A percentile compares a stretch with the other conserved stretches of the same genome.
phyloP scores from a whole-genome alignment of 2,329 filamentous ascomycete species.

The Emmonsia crescens region DNA sequence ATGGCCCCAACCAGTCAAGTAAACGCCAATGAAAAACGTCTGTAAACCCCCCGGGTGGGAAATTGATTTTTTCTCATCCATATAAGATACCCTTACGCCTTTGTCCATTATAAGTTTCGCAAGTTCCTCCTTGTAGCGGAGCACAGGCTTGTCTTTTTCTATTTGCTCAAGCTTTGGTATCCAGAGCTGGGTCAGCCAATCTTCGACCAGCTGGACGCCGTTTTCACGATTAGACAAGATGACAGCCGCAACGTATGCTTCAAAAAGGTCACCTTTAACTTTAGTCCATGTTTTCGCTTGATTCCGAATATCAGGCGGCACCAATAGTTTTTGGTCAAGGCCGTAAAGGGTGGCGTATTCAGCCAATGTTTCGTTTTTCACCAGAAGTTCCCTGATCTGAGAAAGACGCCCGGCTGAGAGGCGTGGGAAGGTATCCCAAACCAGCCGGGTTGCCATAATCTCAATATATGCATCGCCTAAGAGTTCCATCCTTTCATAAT shows the following conservation, averaged over 20 bases:
- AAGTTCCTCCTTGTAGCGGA: conserved; percentile 45
- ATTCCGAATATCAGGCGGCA: conserved; percentile 40
- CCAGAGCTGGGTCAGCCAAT: conserved; percentile 72
- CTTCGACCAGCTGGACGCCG: conserved; percentile 51
- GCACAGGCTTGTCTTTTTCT: conserved; percentile 17
- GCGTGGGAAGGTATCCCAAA: conserved; percentile 59
- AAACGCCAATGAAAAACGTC: conserved; percentile 36
- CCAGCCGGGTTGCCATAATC: conserved; percentile 61
- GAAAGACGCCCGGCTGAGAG: conserved; percentile 58
- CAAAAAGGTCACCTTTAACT: conserved; percentile 75
- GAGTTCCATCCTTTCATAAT: conserved; percentile 80
- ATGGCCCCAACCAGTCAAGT: conserved; percentile 40
- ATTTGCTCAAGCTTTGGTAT: conserved; percentile 45
- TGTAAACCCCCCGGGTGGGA: conserved; percentile 27
- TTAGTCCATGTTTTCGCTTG: conserved; percentile 53
- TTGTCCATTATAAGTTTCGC: conserved; percentile 43
- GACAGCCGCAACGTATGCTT: conserved; percentile 76
- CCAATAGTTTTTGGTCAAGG: conserved; percentile 52
- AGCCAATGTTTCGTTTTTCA: conserved; percentile 70
- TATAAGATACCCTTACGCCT: conserved; percentile 52
- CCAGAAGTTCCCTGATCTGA: conserved; percentile 64
- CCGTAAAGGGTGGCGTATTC: conserved; percentile 60
- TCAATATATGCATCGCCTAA: conserved; percentile 81
- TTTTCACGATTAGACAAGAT: conserved; percentile 54
- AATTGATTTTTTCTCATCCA: conserved; percentile 30